Percentiles rank a stretch among this genome's conserved stretches.
Evolutionary conservation across 2,329 filamentous ascomycete genomes (phyloP).

Genomic region (Fusarium siculi): DNA sequence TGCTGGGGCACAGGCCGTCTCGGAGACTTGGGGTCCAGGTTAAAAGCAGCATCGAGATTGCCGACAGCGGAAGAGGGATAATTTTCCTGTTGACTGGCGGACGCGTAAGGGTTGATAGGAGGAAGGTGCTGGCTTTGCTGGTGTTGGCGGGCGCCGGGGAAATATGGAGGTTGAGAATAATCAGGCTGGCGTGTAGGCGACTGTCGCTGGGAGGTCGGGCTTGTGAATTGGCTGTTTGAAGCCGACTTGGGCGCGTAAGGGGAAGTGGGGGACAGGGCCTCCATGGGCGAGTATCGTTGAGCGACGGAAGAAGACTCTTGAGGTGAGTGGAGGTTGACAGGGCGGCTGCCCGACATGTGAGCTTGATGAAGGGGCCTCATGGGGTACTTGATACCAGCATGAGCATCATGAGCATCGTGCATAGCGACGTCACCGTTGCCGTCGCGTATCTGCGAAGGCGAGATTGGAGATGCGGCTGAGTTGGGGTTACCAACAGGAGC

Average conservation of each 20-base stretch:
- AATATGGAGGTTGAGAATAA: conserved; percentile 71
- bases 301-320: conserved; percentile 80
- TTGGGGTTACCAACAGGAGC: conserved; percentile 61
- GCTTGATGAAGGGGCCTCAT: conserved; percentile 82
- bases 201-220: conserved; percentile 70
- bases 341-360: conserved; percentile 66
- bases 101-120: conserved; percentile 75
- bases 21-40: conserved; percentile 67
- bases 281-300: conserved; percentile 96
- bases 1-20: conserved; percentile 61
- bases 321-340: conserved; percentile 75
- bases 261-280: conserved; percentile 81
- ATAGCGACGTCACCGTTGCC: conserved; percentile 82
- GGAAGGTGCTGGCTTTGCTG: conserved; percentile 74
- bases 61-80: conserved; percentile 79
- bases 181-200: conserved; percentile 79
- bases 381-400: conserved; percentile 87
- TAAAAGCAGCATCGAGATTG: conserved; percentile 74
- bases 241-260: conserved; percentile 77
- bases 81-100: conserved; percentile 67
- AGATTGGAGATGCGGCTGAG: conserved; percentile 67
- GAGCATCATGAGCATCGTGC: conserved; percentile 86
- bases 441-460: conserved; percentile 71
- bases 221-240: conserved; percentile 65
- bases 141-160: conserved; percentile 52